Evolutionary conservation across 805 yeast species (phyloP), one percentile per base, ranked within the genome.

Genomic region (Kurtzmaniella cleridarum): DNA sequence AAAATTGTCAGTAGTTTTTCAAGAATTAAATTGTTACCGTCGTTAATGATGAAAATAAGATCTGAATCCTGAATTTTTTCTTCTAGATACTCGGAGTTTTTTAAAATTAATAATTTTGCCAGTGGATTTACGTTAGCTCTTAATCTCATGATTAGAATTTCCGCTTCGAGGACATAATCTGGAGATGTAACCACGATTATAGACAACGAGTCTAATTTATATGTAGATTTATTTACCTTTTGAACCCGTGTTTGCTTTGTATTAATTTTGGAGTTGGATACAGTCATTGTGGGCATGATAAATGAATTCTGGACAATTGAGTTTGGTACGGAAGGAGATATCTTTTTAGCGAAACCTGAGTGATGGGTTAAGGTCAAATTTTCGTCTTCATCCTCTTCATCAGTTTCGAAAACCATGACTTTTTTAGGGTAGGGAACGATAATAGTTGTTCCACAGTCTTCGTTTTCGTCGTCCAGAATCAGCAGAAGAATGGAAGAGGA

Each of bases 321-420:
- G n/a, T 13, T n/a, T 10, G 33, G 39, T 4, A 28, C 5, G 10
- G 39, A 27, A 20, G 39, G n/a, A 13, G 31, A 27, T 3, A 20
- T 29, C 6, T 15, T 11, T 10, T 18, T 16, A 13, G 29, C 6
- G 13, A 23, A 26, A 3, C 32, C 23, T 9, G 28, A 27, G 4
- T 29, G 27, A 14, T 33, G 27, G 8, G 36, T 18, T 5, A 30
- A 5, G 30, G 30, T 5, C 32, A 44, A 35, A 29, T 47, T 48
- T 12, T 50, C 42, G 29, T 34, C 43, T 23, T 48, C 49, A 9
- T 53, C 57, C 40, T 66, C 71, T 41, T 65, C 71, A 32, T 66
- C 71, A 0, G 71, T 64, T 36, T 67, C 72, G 43, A 66, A 65
- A 5, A 65, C 64, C 65, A 64, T 59, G 5, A 59, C 63, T n/a